Evolutionary conservation across 345 rosid species (phyloP).

Genomic region (Viola odorata): DNA sequence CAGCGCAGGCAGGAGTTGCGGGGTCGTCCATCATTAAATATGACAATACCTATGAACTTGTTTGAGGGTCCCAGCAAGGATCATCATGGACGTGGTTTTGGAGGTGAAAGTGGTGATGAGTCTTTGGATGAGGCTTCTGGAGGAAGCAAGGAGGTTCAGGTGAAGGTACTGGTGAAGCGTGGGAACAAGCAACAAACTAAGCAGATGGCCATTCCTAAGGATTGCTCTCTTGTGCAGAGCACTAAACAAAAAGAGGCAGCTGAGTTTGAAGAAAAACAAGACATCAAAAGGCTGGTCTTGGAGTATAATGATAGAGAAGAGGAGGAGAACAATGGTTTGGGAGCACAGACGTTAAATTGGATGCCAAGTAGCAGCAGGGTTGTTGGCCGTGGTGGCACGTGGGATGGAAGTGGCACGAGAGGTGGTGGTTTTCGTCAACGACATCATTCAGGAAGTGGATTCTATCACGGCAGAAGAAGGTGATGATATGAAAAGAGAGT

Average conservation of each 20-base stretch:
- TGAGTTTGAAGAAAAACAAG: conserved; percentile 94
- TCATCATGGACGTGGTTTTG: conserved; percentile 62
- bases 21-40: conserved; percentile 79
- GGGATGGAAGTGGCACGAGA: conserved; percentile 60
- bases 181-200: conserved; percentile 95
- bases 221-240: conserved; percentile 81
- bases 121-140: conserved; percentile 63
- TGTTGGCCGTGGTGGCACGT: conserved; percentile 35
- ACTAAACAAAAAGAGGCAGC: conserved; percentile 99
- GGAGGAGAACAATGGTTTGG: conserved; percentile 77
- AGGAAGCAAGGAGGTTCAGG: conserved; percentile 77
- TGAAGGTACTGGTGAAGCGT: conserved; percentile 93
- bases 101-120: conserved; percentile 83
- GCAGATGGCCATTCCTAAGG: conserved; percentile 88
- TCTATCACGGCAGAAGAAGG: conserved; percentile 63
- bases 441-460: conserved; percentile 58
- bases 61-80: conserved; percentile 87
- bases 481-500: conserved; percentile 21
- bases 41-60: conserved; percentile 87
- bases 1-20: conserved; percentile 85
- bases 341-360: conserved; percentile 71
- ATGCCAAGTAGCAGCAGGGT: conserved; percentile 53
- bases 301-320: conserved; percentile 97
- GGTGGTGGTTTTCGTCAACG: conserved; percentile 63
- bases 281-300: conserved; percentile 87